These are phyloP conservation scores for Volutella citrinella DNA, from an alignment of 2,329 filamentous ascomycete genomes.

Conservation along the genomic window DNA sequence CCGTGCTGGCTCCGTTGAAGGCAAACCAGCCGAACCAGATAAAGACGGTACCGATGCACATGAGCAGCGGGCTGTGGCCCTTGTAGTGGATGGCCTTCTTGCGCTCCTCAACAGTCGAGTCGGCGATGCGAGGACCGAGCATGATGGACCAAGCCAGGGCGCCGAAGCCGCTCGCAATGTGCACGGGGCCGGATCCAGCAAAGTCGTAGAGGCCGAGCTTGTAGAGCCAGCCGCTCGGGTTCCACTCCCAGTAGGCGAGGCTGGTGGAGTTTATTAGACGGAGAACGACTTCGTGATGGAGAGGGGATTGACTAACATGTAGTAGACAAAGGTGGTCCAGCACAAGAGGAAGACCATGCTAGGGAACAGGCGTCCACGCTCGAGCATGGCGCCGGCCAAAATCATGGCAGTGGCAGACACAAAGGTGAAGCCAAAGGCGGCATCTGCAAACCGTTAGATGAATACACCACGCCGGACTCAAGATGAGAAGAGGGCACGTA, in stretches of 20 bases:
- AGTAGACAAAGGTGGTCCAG: conserved; percentile 66
- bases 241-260: conserved; percentile 67
- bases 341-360: conserved; percentile 62
- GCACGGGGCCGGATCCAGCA: conserved; percentile 61
- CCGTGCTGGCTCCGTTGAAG: conserved; percentile 49
- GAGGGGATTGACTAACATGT: conserved; percentile 18
- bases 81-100: conserved; percentile 34
- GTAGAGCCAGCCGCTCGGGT: conserved; percentile 62
- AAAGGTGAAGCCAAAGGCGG: conserved; percentile 35
- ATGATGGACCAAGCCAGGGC: conserved; percentile 63
- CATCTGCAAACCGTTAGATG: no score
- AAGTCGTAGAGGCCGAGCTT: conserved; percentile 59
- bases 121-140: conserved; percentile 51
- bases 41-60: conserved; percentile 61
- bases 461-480: no score
- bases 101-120: conserved; percentile 12
- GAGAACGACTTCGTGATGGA: rapidly evolving
- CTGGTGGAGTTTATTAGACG: background rate
- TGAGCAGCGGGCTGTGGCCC: conserved; percentile 61
- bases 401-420: conserved; percentile 39
- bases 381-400: conserved; percentile 36
- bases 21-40: conserved; percentile 64
- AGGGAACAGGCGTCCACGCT: conserved; percentile 33
- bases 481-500: no score
- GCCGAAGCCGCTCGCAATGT: conserved; percentile 61